Evolutionary conservation across 106 monocot species (phyloP), one percentile per base, ranked within the genome.

Genomic region (Allium cepa): DNA sequence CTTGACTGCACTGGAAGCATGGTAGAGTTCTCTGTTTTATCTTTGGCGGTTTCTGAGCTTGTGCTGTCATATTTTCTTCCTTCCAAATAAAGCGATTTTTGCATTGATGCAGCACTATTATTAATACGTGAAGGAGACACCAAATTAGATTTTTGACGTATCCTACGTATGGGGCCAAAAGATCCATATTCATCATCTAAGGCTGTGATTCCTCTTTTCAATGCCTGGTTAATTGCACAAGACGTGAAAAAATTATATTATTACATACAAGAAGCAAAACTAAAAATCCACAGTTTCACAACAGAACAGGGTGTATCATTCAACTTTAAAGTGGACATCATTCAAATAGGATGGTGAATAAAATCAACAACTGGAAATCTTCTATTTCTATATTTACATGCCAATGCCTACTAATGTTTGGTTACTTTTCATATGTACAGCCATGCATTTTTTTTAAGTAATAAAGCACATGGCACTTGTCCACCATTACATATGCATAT

Each of bases 131-230:
- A 75, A 15, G 81, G 60, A 78, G 73, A 73, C 17, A 62, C 51
- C 74, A 83, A 48, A 75, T 77, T 83, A 62, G 74, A 85, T 72
- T 88, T 88, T 56, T 85, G 92, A 50, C 85, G 79, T 47, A 83
- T 81, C 69, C 92, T 80, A 26, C 88, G 78, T 9, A 83, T 85
- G 57, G 85, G 78, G 36, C 92, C 81, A 66, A 76, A 71, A 62
- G 82, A 82, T 67, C 78, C 85, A 58, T 62, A 48, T 46, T 88
- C 92, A 70, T 52, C 68, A 59, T 88, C 84, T 55, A 85, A 71
- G 26, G 76, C 63, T 2, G 90, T 69, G 36, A 68, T 82, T 48
- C 84, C 71, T 53, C 90, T 80, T 82, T 94, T 94, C 78, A 84
- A 60, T 17, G 50, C 86, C 93, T 94, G 83, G n/a, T 13, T 47